Conservation (phyloP, 1,284 basidiomycete genomes). For the Ceratobasidium sp. region DNA sequence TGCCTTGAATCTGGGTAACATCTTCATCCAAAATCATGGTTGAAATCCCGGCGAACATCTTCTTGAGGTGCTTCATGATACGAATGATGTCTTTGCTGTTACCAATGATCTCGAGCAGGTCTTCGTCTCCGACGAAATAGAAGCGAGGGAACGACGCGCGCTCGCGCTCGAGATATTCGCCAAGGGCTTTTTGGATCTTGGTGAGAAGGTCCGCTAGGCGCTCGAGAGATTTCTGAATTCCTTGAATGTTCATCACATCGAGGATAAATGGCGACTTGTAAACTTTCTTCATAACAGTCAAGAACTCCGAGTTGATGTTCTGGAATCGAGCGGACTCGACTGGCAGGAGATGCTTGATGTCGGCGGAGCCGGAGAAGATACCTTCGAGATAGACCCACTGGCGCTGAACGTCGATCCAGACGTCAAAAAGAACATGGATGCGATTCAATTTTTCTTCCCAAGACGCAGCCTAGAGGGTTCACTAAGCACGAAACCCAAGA, state of each 20-base stretch:
- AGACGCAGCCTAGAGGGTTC: conserved; percentile 69
- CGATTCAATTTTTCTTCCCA: conserved; percentile 97
- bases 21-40: conserved; percentile 91
- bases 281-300: conserved; percentile 99
- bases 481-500: conserved; percentile 45
- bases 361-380: conserved; percentile 98
- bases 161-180: conserved; percentile 98
- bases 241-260: conserved; percentile 96
- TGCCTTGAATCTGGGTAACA: conserved; percentile 84
- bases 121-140: conserved; percentile 99
- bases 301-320: conserved; percentile 98
- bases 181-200: conserved; percentile 99
- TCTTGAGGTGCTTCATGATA: conserved; percentile 98
- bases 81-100: conserved; percentile 98
- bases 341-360: conserved; percentile 98
- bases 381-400: conserved; percentile 99
- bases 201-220: conserved; percentile 94
- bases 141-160: conserved; percentile 98
- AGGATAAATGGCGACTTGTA: conserved; percentile 98
- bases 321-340: conserved; percentile 97
- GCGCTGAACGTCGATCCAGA: conserved; percentile 99
- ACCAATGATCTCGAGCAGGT: conserved; percentile 97
- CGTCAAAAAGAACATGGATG: conserved; percentile 95
- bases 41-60: conserved; percentile 99
- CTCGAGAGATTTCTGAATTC: conserved; percentile 96